Percentiles rank a stretch among this genome's conserved stretches.
phyloP scores from a whole-genome alignment of 768 basidiomycete genomes.

The Lentinula detonsa region DNA sequence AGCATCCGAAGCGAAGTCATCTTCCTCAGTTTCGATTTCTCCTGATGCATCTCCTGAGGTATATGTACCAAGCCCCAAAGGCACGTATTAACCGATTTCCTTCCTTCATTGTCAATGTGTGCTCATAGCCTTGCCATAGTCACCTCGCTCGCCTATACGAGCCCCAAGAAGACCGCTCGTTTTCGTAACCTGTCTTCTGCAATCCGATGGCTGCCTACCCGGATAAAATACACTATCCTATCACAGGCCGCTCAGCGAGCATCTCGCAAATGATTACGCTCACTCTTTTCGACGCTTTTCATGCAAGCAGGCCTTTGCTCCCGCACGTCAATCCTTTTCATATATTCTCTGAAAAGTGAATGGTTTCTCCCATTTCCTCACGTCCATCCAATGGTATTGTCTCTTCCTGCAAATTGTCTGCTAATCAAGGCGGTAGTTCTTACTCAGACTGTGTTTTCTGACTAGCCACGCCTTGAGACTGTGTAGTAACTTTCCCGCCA shows the following conservation, averaged over 20 bases:
- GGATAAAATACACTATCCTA: background rate
- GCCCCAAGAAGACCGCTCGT: background rate
- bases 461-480: background rate
- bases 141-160: background rate
- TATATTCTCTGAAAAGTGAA: background rate
- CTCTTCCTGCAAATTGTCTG: no score
- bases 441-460: no score
- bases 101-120: background rate
- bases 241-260: background rate
- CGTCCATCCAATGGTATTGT: background rate
- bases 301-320: background rate
- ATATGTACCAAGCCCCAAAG: background rate
- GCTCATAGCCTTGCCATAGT: background rate
- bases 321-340: background rate
- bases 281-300: no score
- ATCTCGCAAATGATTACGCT: background rate
- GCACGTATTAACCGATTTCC: background rate
- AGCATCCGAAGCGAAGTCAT: background rate
- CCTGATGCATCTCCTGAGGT: background rate
- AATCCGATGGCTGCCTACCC: background rate
- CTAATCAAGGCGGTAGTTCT: no score
- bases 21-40: background rate
- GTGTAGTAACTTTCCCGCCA: background rate
- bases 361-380: background rate
- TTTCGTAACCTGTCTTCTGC: background rate